Evolutionary conservation across 768 basidiomycete species (phyloP).

Genomic region (Xerocomellus chrysenteron): DNA sequence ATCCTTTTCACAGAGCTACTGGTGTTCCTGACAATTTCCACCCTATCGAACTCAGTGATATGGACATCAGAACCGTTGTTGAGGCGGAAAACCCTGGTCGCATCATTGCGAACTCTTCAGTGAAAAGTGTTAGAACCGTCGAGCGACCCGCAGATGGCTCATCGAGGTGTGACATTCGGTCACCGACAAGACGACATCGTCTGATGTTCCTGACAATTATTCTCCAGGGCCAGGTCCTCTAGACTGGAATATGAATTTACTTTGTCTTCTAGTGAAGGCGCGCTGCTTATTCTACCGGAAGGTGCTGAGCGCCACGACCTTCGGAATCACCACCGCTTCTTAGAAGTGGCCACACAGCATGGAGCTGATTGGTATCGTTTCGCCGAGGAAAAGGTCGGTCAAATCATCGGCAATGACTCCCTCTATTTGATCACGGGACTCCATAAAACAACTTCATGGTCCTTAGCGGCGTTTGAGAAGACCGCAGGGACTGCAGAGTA

Average conservation of each 20-base stretch:
- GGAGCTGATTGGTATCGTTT: conserved; percentile 30
- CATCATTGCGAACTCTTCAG: conserved; percentile 4
- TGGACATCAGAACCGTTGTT: neutral
- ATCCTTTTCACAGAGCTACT: conserved; percentile 12
- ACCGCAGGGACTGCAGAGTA: neutral
- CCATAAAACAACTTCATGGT: conserved; percentile 22
- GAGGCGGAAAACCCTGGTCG: conserved; percentile 10
- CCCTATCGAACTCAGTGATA: conserved; percentile 12
- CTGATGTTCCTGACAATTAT: neutral
- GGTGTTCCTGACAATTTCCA: conserved; percentile 30
- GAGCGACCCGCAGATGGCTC: neutral
- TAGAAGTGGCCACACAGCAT: conserved; percentile 17
- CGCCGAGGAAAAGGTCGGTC: conserved; percentile 15
- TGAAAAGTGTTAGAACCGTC: neutral
- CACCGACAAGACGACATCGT: neutral
- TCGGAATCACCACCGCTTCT: conserved; percentile 17
- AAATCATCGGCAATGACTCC: conserved; percentile 21
- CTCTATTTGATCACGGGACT: conserved; percentile 28
- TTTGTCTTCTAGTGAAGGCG: conserved; percentile 23
- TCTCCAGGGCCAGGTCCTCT: neutral
- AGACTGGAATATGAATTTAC: conserved; percentile 3
- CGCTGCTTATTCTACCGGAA: conserved; percentile 32
- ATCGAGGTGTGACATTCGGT: neutral
- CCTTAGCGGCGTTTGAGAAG: conserved; percentile 23
- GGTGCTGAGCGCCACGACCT: conserved; percentile 25